Evolutionary conservation across 768 basidiomycete genomes (phyloP), one percentile per base, ranked within the genome.

Genomic region (Boletus vermiculosoides): DNA sequence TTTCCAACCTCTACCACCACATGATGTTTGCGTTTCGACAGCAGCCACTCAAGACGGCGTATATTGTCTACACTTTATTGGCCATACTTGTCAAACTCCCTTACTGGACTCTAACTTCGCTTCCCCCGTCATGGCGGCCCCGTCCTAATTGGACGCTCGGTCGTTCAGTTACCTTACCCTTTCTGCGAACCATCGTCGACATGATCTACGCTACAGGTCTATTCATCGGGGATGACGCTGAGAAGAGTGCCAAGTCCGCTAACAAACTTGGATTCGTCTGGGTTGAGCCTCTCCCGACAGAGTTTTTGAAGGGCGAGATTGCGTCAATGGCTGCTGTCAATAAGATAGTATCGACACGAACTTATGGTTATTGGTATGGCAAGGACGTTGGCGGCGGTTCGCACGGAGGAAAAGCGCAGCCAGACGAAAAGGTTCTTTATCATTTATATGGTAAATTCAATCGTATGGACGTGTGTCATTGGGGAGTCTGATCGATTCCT

Each of bases 321-420:
- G 49, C 44, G 0, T 30, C 49, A 5, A 52, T 51, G 36, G 55
- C 55, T 15, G 44, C 44, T 23, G 36, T 52, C 30, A 52, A 40
- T 22, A 45, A 56, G 50, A 33, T 22, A 15, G 36, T 25, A 8
- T n/a, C 37, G 37, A 39, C 36, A 11, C 49, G 34, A 12, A 45
- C 36, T 12, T 45, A 56, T 51, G 55, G 49, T 23, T 51, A 51
- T 31, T 56, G 49, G 55, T 56, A 51, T 20, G 49, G 55, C 37
- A 39, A 4, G 37, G 37, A n/a, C 37, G 37, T 56, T 12, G 42
- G 55, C 18, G 33, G 28, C 16, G 50, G 55, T 31, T 56, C 36
- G 20, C 55, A 52, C n/a, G 50, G 55, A 52, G 55, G 44, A n/a
- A 56, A 40, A 25, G 44, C 50, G 4, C 55, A 40, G 11, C 44